Evolutionary conservation across 805 yeast genomes (phyloP).

Genomic region (Priceomyces medius): DNA sequence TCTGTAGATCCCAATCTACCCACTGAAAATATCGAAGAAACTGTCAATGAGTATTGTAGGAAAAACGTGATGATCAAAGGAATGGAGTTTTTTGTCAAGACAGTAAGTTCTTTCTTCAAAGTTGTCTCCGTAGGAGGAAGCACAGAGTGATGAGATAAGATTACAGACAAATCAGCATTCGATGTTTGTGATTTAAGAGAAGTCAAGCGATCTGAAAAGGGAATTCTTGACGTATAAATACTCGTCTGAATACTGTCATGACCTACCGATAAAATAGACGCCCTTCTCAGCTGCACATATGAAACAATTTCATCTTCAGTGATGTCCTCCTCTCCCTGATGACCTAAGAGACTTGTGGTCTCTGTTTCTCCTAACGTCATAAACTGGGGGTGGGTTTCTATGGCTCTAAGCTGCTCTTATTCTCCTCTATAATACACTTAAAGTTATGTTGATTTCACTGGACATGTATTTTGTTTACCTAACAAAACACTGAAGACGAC

Average conservation of each 20-base stretch:
- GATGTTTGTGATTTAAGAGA: constrained; percentile 11
- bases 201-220: constrained; percentile 6
- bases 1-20: constrained; percentile 71
- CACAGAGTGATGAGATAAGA: constrained; percentile 24
- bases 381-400: no score
- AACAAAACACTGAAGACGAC: background rate
- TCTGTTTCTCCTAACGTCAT: constrained; percentile 1
- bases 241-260: constrained; percentile 16
- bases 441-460: no score
- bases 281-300: constrained; percentile 39
- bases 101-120: constrained; percentile 36
- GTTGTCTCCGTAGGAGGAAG: constrained; percentile 46
- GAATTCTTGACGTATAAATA: constrained; percentile 5
- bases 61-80: constrained; percentile 69
- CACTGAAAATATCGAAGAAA: constrained; percentile 75
- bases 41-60: constrained; percentile 68
- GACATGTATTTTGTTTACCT: background rate
- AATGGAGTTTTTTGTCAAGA: constrained; percentile 41
- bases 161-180: constrained; percentile 15
- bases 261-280: constrained; percentile 32
- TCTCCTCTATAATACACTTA: no score
- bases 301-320: constrained; percentile 38
- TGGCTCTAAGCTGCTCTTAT: no score
- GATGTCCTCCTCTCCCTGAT: constrained; percentile 8
- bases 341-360: constrained; percentile 3